A percentile compares a stretch with the other conserved stretches of the same genome.
Evolutionary conservation across 2,329 filamentous ascomycete genomes (phyloP).

Genomic region (Aureobasidium mangrovei): DNA sequence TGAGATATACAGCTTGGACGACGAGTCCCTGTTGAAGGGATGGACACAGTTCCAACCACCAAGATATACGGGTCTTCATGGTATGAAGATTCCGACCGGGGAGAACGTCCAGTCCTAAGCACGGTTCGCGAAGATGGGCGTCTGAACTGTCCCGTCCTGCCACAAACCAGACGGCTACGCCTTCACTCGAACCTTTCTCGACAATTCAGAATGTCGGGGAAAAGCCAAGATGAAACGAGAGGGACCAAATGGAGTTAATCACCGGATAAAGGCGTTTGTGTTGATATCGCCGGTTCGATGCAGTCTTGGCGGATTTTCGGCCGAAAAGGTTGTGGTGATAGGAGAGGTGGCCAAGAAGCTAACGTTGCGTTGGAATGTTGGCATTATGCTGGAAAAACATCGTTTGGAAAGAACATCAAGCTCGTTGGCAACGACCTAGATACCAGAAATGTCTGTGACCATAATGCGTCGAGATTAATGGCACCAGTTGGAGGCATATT

Average conservation of each 20-base stretch:
- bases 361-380: background rate
- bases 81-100: conserved; percentile 45
- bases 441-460: background rate
- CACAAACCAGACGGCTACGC: no score
- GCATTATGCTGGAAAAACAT: background rate
- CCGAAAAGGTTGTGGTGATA: background rate
- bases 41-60: conserved; percentile 57
- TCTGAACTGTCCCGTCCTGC: no score
- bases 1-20: conserved; percentile 55
- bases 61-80: conserved; percentile 58
- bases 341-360: background rate
- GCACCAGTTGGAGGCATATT: background rate
- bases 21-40: conserved; percentile 42
- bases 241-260: background rate
- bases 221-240: background rate
- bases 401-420: background rate
- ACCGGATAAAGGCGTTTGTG: background rate
- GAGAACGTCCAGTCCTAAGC: conserved; percentile 21
- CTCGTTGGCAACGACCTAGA: background rate
- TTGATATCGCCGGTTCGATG: background rate
- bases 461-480: background rate
- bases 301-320: conserved; percentile 10
- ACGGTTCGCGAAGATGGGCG: no score
- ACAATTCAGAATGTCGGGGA: background rate
- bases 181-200: no score